A percentile compares a stretch with the other conserved stretches of the same genome.
These are phyloP conservation scores for Aspergillus japonicus DNA, from an alignment of 2,329 filamentous ascomycete genomes.

Conservation along the genomic window DNA sequence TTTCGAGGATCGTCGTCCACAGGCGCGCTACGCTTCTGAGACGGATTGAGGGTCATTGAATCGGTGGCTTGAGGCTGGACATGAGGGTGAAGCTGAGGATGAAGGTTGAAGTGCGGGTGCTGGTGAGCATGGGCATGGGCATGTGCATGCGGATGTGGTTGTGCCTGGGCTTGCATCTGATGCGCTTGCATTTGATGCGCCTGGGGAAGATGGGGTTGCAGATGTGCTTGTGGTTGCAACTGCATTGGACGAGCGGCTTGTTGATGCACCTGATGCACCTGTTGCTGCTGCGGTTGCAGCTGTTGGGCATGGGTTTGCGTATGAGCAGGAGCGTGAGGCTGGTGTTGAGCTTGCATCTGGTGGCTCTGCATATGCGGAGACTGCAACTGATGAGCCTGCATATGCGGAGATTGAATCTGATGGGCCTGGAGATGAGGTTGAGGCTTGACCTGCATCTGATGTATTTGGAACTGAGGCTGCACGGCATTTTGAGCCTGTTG, in stretches of 20 bases:
- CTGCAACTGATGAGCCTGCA: constrained; percentile 4
- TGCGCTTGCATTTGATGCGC: constrained; percentile 8
- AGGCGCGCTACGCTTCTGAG: constrained; percentile 19
- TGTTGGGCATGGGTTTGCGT: constrained; percentile 3
- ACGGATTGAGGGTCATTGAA: constrained; percentile 20
- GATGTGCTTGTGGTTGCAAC: constrained; percentile 10
- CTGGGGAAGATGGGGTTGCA: constrained; percentile 17
- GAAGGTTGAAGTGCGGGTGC: constrained; percentile 10
- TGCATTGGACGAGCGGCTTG: neutral
- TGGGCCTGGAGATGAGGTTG: constrained; percentile 11
- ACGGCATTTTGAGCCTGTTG: constrained; percentile 2
- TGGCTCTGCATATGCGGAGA: constrained; percentile 11
- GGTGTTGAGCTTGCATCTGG: constrained; percentile 4
- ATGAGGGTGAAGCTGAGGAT: constrained; percentile 12
- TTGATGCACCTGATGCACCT: constrained; percentile 3
- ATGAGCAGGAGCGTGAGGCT: constrained; percentile 2
- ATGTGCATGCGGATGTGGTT: constrained; percentile 12
- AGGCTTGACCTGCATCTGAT: constrained; percentile 15
- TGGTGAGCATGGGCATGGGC: constrained; percentile 16
- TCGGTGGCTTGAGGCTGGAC: constrained; percentile 16
- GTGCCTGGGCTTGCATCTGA: constrained; percentile 10
- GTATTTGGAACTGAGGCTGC: constrained; percentile 22
- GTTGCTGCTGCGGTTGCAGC: constrained; percentile 11
- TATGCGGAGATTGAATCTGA: constrained; percentile 6
- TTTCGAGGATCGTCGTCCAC: constrained; percentile 23